These are phyloP conservation scores for Cicer arietinum DNA, from an alignment of 306 rosid genomes.

Conservation along the genomic window DNA sequence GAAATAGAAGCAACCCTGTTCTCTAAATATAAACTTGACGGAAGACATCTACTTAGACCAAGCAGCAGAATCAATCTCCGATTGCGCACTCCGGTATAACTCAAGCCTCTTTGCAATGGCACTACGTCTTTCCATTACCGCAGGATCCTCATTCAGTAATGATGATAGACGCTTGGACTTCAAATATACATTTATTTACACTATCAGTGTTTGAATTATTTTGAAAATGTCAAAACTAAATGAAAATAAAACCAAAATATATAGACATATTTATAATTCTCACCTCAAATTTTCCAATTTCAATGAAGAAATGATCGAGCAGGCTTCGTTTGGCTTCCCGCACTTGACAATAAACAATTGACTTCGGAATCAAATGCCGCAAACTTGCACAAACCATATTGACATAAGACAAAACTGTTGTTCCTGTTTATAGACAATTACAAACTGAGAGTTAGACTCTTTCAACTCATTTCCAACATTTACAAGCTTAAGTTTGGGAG, in stretches of 20 bases:
- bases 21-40: neutral
- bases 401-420: conserved; percentile 80
- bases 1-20: neutral
- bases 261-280: conserved; percentile 3
- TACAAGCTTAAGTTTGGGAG: neutral
- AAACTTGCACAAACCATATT: conserved; percentile 79
- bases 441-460: neutral
- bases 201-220: neutral
- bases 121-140: conserved; percentile 81
- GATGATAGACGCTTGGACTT: conserved; percentile 79
- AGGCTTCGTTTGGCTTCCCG: conserved; percentile 89
- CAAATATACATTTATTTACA: conserved; percentile 12
- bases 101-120: conserved; percentile 85
- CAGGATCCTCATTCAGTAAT: conserved; percentile 91
- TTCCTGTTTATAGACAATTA: conserved; percentile 56
- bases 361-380: conserved; percentile 87
- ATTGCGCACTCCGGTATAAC: conserved; percentile 86
- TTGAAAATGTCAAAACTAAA: neutral
- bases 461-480: conserved; percentile 20
- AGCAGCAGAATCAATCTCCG: conserved; percentile 86
- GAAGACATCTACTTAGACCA: conserved; percentile 77
- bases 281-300: conserved; percentile 85
- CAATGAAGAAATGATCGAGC: conserved; percentile 82
- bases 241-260: neutral
- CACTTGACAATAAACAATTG: conserved; percentile 88